These are phyloP conservation scores for Astrephomene gubernaculifera DNA, from an alignment of 139 green algal genomes.

Conservation along the genomic window DNA sequence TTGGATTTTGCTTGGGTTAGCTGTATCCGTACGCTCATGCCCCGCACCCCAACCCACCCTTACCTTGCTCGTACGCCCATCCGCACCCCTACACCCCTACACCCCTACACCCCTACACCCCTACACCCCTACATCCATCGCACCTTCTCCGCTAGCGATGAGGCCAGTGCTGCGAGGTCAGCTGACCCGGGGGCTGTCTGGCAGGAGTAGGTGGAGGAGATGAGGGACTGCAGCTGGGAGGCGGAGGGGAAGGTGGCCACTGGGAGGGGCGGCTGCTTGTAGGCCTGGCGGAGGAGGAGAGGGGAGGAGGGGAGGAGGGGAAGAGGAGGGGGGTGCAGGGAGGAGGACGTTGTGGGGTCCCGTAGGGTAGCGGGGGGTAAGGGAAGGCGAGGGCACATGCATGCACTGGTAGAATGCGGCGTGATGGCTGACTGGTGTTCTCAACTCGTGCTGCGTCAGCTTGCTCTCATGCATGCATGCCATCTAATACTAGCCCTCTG, in stretches of 20 bases:
- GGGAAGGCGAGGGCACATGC: background rate
- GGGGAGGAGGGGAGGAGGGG: background rate
- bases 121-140: background rate
- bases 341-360: too few relatives aligned
- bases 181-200: background rate
- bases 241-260: background rate
- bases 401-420: background rate
- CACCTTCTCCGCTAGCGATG: background rate
- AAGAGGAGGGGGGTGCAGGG: background rate
- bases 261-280: background rate
- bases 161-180: background rate
- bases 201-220: background rate
- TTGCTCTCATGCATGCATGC: background rate
- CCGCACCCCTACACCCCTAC: background rate
- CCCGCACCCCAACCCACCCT: too few relatives aligned
- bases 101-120: background rate
- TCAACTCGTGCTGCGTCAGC: background rate
- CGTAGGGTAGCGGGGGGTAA: background rate
- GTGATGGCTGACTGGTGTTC: background rate
- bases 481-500: background rate
- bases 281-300: background rate
- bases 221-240: background rate
- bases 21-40: too few relatives aligned
- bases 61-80: background rate
- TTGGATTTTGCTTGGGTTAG: background rate